Base-by-base conservation (phyloP, 306 rosid species). In the Cajanus cajan region DNA sequence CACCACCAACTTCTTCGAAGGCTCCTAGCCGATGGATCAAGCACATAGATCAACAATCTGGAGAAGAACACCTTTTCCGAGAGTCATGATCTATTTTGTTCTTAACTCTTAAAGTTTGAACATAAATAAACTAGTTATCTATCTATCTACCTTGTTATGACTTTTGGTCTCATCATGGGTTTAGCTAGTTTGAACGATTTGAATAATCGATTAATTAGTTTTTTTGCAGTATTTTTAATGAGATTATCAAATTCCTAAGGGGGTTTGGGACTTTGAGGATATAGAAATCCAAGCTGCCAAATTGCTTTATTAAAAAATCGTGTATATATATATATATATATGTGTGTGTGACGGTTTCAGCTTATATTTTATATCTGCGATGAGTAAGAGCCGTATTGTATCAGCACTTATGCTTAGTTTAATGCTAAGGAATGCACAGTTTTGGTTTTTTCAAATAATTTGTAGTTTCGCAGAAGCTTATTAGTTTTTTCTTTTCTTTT, bases 41-140 rank as follows among this genome's bases (percentile, higher is more conserved):
- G 67, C 90, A 68, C 43, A 28, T 94, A 44, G 97, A 94, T 85
- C 77, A 83, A 43, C 73, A 39, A 21, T 91, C 98, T 0, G 97
- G 98, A 1, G 98, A 94, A 83, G 98, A 91, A 28, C 94, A 94
- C 74, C 36, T 91, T 50, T 90, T 87, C 75, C 71, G 92, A 58
- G 73, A 75, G 81, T 28, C 2, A 28, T 88, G 84, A 72, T 21
- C 41, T 9, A 19, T 70, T 55, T 51, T 37, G 15, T 24, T 7
- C 44, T 25, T 45, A 18, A n/a, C n/a, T n/a, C 3, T 1, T 44
- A 14, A 18, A 50, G 57, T 16, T 74, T 44, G 18, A 8, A 58
- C 2, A 43, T 37, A 21, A 51, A 67, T 66, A 78, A 78, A 40
- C 11, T 65, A 7, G 31, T 28, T 28, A 28, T 28, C 31, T 28